Evolutionary conservation across 257 asterid species (phyloP).

Genomic region (Solanum phureja): DNA sequence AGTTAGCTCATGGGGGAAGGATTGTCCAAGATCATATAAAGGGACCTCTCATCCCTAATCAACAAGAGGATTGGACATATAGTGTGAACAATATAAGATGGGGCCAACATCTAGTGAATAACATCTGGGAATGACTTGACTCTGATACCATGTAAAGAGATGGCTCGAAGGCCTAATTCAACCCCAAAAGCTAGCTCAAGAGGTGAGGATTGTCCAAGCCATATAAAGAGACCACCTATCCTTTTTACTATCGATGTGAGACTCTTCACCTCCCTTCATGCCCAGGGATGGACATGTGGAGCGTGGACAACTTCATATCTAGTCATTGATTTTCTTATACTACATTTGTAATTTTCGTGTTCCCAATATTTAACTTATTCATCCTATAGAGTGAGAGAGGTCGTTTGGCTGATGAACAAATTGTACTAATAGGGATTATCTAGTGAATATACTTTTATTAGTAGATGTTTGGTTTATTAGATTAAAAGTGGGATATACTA

Average conservation of each 20-base stretch:
- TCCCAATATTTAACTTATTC: neutral
- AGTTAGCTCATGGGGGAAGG: neutral
- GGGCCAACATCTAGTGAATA: neutral
- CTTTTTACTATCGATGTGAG: neutral
- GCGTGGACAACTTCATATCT: neutral
- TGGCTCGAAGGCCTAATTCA: neutral
- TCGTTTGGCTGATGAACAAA: neutral
- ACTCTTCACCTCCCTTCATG: neutral
- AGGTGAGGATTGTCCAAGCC: neutral
- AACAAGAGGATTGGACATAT: neutral
- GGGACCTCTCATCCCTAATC: neutral
- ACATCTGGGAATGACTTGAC: neutral
- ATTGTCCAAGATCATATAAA: neutral
- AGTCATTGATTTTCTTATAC: neutral
- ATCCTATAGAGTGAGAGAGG: neutral
- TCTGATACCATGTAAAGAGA: neutral
- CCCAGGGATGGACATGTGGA: neutral
- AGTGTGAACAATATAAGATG: neutral
- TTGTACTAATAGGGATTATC: neutral
- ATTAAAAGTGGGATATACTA: neutral
- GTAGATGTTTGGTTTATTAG: neutral
- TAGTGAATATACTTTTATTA: neutral
- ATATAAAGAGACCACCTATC: neutral
- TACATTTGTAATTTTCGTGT: neutral
- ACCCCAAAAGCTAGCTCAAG: too few species aligned